Percentiles rank a stretch among this genome's conserved stretches.
These are phyloP conservation scores for Elasticomyces elasticus DNA, from an alignment of 495 filamentous ascomycete genomes.

Conservation along the genomic window DNA sequence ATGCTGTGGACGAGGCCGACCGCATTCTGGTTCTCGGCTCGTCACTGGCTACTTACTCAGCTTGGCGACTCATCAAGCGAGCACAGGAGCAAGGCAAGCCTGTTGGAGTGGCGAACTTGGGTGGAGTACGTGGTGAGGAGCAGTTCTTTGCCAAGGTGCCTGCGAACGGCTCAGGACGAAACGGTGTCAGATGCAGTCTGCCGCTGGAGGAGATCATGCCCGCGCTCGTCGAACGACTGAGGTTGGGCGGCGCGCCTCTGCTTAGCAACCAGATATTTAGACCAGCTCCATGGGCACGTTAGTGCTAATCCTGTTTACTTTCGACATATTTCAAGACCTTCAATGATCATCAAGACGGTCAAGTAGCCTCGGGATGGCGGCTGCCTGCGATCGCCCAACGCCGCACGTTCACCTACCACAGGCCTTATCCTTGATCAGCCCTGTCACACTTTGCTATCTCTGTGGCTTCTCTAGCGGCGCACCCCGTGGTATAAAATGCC, in stretches of 20 bases:
- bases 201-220: slow-evolving; percentile 28
- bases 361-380: too few species aligned
- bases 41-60: slow-evolving; percentile 87
- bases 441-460: too few species aligned
- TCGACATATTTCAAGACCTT: too few species aligned
- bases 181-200: slow-evolving; percentile 25
- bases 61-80: slow-evolving; percentile 77
- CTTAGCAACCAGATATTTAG: background rate
- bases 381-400: too few species aligned
- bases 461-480: too few species aligned
- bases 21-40: slow-evolving; percentile 73
- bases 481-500: too few species aligned
- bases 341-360: too few species aligned
- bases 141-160: slow-evolving; percentile 24
- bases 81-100: slow-evolving; percentile 75
- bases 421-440: too few species aligned
- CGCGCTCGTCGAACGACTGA: slow-evolving; percentile 23
- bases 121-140: slow-evolving; percentile 34
- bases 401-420: too few species aligned
- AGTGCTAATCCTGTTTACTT: too few species aligned
- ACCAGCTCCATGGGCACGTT: background rate
- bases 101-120: slow-evolving; percentile 45
- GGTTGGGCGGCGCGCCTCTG: background rate
- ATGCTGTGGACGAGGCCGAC: slow-evolving; percentile 63
- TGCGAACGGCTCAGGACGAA: slow-evolving; percentile 17